These are phyloP conservation scores for Aspergillus eucalypticola DNA, from an alignment of 2,329 filamentous ascomycete genomes.

Conservation along the genomic window DNA sequence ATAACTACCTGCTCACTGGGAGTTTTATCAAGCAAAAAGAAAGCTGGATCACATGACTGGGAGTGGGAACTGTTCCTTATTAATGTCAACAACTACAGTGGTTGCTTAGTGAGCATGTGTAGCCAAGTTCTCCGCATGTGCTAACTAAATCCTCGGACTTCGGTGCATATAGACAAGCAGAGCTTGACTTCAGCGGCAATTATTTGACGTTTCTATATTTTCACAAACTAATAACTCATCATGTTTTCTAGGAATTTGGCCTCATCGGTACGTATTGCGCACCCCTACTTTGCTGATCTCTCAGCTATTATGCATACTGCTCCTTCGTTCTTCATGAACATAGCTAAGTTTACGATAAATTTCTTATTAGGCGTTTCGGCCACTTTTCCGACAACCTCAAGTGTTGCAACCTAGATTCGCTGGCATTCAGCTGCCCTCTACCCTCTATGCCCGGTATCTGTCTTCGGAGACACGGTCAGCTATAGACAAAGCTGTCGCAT, in stretches of 20 bases:
- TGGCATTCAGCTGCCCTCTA: constrained; percentile 40
- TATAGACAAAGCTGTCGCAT: constrained; percentile 85
- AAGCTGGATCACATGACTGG: background rate
- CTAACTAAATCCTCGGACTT: constrained; percentile 6
- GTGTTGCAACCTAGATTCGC: constrained; percentile 24
- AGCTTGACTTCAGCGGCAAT: background rate
- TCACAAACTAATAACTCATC: constrained; percentile 7
- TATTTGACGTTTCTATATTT: background rate
- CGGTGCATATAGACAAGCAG: background rate
- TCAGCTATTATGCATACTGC: background rate
- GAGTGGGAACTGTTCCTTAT: background rate
- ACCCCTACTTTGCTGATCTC: background rate
- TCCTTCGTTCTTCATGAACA: background rate
- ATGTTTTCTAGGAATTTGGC: constrained; percentile 33
- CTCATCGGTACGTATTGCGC: constrained; percentile 21
- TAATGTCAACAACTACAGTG: background rate
- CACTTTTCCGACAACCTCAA: constrained; percentile 28
- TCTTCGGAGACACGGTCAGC: constrained; percentile 77
- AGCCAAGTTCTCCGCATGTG: background rate
- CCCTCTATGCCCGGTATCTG: constrained; percentile 61
- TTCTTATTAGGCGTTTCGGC: constrained; percentile 32
- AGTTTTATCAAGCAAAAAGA: too few species aligned
- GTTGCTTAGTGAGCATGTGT: background rate
- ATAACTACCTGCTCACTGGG: too few species aligned
- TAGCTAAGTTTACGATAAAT: constrained; percentile 13